Percentiles rank a stretch among this genome's conserved stretches.
phyloP scores from a whole-genome alignment of 495 filamentous ascomycete species.

The Hyaloscypha variabilis region DNA sequence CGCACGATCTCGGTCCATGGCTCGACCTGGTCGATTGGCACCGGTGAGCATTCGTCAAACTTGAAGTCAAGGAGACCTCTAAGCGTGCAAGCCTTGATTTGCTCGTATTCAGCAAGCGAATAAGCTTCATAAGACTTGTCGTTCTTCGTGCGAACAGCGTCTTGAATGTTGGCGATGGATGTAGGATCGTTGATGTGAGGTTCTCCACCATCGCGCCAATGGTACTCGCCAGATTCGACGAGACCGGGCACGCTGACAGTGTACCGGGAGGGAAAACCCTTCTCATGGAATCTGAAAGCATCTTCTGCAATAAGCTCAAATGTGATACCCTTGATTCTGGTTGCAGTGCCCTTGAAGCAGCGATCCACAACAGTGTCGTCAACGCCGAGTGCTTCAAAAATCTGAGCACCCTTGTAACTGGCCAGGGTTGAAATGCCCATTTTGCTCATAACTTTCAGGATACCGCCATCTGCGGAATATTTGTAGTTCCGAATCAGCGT shows the following conservation, averaged over 20 bases:
- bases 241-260: constrained; percentile 83
- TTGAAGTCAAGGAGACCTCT: constrained; percentile 97
- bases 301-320: constrained; percentile 96
- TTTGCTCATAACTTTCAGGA: constrained; percentile 99
- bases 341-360: constrained; percentile 95
- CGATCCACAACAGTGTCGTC: constrained; percentile 95
- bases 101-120: constrained; percentile 90
- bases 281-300: constrained; percentile 96
- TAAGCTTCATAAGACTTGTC: constrained; percentile 99
- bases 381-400: constrained; percentile 98
- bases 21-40: constrained; percentile 97
- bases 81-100: constrained; percentile 97
- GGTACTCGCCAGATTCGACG: constrained; percentile 95
- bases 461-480: constrained; percentile 95
- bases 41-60: constrained; percentile 83
- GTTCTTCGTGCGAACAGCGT: constrained; percentile 97
- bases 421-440: constrained; percentile 99
- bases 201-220: constrained; percentile 98
- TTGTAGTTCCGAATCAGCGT: constrained; percentile 95
- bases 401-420: constrained; percentile 99
- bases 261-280: constrained; percentile 82
- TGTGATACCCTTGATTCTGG: constrained; percentile 93
- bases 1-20: constrained; percentile 99
- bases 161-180: constrained; percentile 96
- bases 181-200: constrained; percentile 97